Evolutionary conservation across 345 rosid genomes (phyloP), one percentile per base, ranked within the genome.

Genomic region (Euphorbia tirucalli): DNA sequence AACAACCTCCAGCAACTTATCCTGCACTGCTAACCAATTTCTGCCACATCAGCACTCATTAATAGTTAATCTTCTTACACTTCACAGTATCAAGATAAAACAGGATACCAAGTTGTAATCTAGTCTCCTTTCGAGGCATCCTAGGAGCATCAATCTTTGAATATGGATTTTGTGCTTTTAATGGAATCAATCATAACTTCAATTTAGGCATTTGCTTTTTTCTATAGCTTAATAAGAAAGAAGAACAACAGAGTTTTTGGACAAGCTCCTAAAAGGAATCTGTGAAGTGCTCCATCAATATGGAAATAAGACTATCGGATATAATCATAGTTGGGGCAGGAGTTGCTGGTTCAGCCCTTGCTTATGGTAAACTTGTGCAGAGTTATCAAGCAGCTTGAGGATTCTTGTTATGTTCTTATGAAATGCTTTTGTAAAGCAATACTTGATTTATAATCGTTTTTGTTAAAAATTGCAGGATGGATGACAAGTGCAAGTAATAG

Each of bases 261-360:
- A 19, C 32, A 16, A 35, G 32, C 15, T 37, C 32, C 6, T 35
- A 41, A 44, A 11, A 43, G 13, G 68, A 65, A 43, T 24, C 1
- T 24, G 8, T 43, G 54, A 43, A 35, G 28, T n/a, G 66, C 46
- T 19, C 15, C 1, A 21, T 6, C 3, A 21, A 37, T 44, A 13
- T 6, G 22, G 66, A 63, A n/a, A 24, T 22, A 0, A 7, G 65
- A 0, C 44, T 7, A 13, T n/a, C 41, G 32, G 52, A 64, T 24
- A 43, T 64, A 65, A 15, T 43, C 32, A 65, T 65, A 43, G 68
- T 43, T 65, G 68, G 54, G 5, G n/a, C 68, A 43, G 68, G 68
- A 11, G 54, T 65, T 43, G 54, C 68, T 44, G 68, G 68, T 43
- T 43, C 54, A 1, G 32, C 68, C 11, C 68, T 65, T 65, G 54